A percentile compares a stretch with the other conserved stretches of the same genome.
phyloP scores from a whole-genome alignment of 1,139 yeast genomes.

The Saccharomyces hybrid region DNA sequence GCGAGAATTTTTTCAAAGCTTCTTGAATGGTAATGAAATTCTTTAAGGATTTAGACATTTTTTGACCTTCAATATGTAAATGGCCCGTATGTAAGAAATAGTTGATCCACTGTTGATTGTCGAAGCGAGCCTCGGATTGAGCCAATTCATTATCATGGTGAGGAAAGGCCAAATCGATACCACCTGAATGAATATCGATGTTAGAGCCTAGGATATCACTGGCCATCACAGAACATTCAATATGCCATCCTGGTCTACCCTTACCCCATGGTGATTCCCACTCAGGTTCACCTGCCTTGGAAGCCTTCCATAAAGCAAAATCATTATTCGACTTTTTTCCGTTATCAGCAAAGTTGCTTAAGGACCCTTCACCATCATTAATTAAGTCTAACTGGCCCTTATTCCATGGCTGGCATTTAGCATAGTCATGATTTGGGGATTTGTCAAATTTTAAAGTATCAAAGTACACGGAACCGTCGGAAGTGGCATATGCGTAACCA shows the following conservation, averaged over 20 bases:
- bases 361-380: constrained; percentile 93
- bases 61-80: constrained; percentile 94
- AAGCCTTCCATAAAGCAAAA: constrained; percentile 94
- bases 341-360: constrained; percentile 43
- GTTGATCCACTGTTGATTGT: constrained; percentile 90
- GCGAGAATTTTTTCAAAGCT: constrained; percentile 60
- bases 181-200: constrained; percentile 96
- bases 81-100: constrained; percentile 96
- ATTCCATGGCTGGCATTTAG: constrained; percentile 97
- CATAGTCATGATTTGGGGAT: constrained; percentile 68
- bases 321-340: constrained; percentile 72
- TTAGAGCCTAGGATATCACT: constrained; percentile 72
- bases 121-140: constrained; percentile 89
- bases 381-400: constrained; percentile 80
- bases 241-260: constrained; percentile 99
- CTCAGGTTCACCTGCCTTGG: constrained; percentile 94
- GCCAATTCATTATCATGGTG: constrained; percentile 98
- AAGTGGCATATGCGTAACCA: constrained; percentile 77
- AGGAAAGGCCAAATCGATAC: constrained; percentile 96
- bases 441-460: constrained; percentile 78
- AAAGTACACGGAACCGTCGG: constrained; percentile 90
- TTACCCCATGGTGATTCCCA: constrained; percentile 96
- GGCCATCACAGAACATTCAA: constrained; percentile 99
- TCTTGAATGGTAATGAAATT: constrained; percentile 92
- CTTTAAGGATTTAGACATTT: constrained; percentile 91